Percentiles rank a stretch among this genome's conserved stretches.
These are phyloP conservation scores for Quercus rubra DNA, from an alignment of 306 rosid genomes.

Conservation along the genomic window DNA sequence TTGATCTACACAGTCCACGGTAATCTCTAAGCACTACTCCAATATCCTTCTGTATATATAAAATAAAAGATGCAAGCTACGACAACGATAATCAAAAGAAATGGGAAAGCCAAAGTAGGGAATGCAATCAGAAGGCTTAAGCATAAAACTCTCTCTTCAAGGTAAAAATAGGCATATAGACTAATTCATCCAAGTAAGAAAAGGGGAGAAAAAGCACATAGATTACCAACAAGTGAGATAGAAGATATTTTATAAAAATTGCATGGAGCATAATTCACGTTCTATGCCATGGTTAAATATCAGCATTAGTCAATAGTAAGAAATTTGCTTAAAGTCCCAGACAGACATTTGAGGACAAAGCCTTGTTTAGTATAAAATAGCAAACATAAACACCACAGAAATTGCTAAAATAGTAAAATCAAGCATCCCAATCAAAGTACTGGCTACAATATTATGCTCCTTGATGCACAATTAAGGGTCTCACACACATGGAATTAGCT, in stretches of 20 bases:
- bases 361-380: neutral
- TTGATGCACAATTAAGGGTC: neutral
- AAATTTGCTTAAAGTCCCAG: neutral
- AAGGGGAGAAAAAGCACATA: too few species aligned
- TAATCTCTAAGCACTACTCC: neutral
- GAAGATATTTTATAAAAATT: too few species aligned
- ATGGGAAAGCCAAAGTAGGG: too few species aligned
- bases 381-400: neutral
- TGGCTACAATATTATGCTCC: neutral
- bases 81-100: neutral
- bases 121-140: too few species aligned
- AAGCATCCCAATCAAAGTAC: neutral
- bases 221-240: too few species aligned
- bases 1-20: constrained; percentile 36
- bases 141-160: neutral
- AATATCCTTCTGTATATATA: neutral
- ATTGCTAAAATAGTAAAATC: neutral
- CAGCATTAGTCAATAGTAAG: neutral
- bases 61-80: neutral
- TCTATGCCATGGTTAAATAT: neutral
- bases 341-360: neutral
- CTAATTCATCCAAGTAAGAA: too few species aligned
- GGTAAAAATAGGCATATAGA: neutral
- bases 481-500: neutral
- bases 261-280: too few species aligned